Evolutionary conservation across 2,329 filamentous ascomycete species (phyloP).

Genomic region (Colletotrichum sojae): DNA sequence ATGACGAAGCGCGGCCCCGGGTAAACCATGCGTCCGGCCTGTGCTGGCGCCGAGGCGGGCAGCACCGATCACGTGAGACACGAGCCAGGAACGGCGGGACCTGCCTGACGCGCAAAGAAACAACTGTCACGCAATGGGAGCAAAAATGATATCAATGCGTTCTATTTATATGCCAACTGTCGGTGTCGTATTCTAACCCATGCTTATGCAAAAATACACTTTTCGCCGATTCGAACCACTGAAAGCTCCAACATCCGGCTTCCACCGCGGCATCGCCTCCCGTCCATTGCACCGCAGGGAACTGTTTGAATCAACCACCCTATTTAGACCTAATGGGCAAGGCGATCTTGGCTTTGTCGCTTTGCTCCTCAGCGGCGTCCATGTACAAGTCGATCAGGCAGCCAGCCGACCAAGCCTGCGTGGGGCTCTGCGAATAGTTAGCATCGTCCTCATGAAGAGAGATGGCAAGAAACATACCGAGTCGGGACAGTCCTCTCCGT

Average conservation of each 20-base stretch:
- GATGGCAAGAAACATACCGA: conserved; percentile 76
- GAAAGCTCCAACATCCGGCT: not conserved
- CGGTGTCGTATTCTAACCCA: conserved; percentile 10
- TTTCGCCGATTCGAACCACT: conserved; percentile 5
- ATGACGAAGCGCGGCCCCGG: too few relatives aligned
- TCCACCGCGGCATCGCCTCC: too few relatives aligned
- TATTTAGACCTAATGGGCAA: conserved; percentile 46
- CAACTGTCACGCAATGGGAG: too few relatives aligned
- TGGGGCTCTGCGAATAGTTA: conserved; percentile 77
- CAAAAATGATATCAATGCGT: conserved; percentile 29
- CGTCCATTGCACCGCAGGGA: too few relatives aligned
- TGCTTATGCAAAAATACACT: conserved; percentile 16
- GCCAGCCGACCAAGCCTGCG: conserved; percentile 95
- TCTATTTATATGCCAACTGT: conserved; percentile 31
- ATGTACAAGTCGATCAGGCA: conserved; percentile 97
- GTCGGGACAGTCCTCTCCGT: conserved; percentile 86
- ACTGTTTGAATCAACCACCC: not conserved
- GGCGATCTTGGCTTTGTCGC: conserved; percentile 41
- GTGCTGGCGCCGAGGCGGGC: too few relatives aligned
- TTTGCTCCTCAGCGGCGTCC: conserved; percentile 78
- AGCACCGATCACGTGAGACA: too few relatives aligned
- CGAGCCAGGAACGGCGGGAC: too few relatives aligned
- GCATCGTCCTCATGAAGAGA: not conserved
- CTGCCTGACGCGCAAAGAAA: too few relatives aligned
- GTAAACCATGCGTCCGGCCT: too few relatives aligned